phyloP scores from a whole-genome alignment of 2,329 filamentous ascomycete genomes.

The Calycina herbarum region DNA sequence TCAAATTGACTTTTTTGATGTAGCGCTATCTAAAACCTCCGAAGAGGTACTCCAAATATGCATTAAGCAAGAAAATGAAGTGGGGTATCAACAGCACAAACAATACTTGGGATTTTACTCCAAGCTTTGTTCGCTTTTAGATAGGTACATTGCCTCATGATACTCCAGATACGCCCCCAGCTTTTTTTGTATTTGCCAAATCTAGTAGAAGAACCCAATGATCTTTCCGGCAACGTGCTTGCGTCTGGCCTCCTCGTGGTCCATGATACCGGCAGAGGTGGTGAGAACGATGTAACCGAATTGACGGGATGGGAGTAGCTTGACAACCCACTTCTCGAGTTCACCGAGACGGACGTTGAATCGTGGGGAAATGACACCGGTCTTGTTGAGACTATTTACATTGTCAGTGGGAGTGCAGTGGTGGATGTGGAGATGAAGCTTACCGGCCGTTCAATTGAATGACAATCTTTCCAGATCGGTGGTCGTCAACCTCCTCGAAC shows the following conservation, averaged over 20 bases:
- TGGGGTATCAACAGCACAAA: constrained; percentile 32
- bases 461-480: constrained; percentile 99
- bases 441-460: constrained; percentile 97
- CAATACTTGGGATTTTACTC: constrained; percentile 23
- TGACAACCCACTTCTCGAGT: constrained; percentile 99
- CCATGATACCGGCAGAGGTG: constrained; percentile 99
- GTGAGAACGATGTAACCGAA: constrained; percentile 99
- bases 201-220: constrained; percentile 99
- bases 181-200: constrained; percentile 17
- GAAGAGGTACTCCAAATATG: constrained; percentile 27
- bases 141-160: constrained; percentile 36
- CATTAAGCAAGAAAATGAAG: constrained; percentile 29
- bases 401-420: constrained; percentile 16
- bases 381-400: constrained; percentile 78
- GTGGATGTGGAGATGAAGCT: constrained; percentile 26
- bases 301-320: constrained; percentile 98
- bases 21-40: constrained; percentile 34
- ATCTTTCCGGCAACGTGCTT: constrained; percentile 99
- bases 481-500: constrained; percentile 99
- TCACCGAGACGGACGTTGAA: constrained; percentile 99
- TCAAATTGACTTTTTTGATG: constrained; percentile 36
- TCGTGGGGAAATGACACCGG: constrained; percentile 97
- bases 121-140: constrained; percentile 28
- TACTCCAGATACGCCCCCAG: constrained; percentile 31
- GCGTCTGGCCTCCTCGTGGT: constrained; percentile 98